Conservation (phyloP, 306 rosid species). For the Sechiopsis laciniata region DNA sequence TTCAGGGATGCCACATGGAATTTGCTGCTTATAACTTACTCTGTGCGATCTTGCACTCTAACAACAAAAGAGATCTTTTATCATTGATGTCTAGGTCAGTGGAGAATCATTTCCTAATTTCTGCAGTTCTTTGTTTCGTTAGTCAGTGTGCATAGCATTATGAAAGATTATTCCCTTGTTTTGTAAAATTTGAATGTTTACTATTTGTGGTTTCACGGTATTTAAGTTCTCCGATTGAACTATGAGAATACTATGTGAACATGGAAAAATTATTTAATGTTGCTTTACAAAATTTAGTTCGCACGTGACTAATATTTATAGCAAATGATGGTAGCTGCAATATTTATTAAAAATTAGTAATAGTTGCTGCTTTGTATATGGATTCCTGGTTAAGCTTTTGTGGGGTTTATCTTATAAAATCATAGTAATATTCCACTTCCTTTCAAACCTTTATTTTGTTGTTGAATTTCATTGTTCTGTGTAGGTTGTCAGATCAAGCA, state of each 20-base stretch:
- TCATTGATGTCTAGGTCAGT: constrained; percentile 78
- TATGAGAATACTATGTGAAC: background rate
- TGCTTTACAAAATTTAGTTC: background rate
- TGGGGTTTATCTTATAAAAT: background rate
- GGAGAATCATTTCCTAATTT: constrained; percentile 5
- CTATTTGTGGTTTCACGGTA: background rate
- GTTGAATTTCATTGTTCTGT: constrained; percentile 28
- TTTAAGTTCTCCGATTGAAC: background rate
- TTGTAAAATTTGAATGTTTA: background rate
- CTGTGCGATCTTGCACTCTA: constrained; percentile 86
- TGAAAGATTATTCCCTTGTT: background rate
- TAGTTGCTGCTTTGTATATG: background rate
- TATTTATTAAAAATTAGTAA: background rate
- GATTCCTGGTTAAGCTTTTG: background rate
- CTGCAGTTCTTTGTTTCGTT: background rate
- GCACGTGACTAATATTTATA: background rate
- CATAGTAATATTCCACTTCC: background rate
- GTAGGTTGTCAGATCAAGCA: constrained; percentile 67
- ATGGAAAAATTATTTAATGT: background rate
- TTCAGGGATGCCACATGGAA: constrained; percentile 83
- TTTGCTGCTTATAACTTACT: constrained; percentile 95
- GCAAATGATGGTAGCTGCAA: background rate
- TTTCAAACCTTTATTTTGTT: constrained; percentile 7
- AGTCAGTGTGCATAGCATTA: background rate
- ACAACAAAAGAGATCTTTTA: constrained; percentile 77